Evolutionary conservation across 352 stramenopile species (phyloP), one percentile per base, ranked within the genome.

Genomic region (Phytophthora citrophthora): DNA sequence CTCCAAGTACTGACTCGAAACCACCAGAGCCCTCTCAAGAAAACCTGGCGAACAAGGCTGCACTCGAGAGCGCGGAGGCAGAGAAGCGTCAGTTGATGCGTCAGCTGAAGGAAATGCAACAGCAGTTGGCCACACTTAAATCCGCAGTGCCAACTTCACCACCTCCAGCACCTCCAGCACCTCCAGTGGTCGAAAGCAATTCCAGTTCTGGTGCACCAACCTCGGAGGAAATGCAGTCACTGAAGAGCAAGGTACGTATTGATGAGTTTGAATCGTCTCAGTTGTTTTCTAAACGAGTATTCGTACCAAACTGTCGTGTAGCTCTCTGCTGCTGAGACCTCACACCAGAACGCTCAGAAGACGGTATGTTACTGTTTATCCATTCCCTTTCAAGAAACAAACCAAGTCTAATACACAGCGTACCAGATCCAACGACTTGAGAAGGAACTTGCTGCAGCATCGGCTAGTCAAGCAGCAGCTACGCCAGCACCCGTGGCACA

Each of bases 81-180:
- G 83, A 94, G 43, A 92, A 91, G 24, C 61, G 60, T 4, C 62
- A 66, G 13, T 68, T 93, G 31, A 66, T 81, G 13, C 77, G 80
- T 26, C 78, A 93, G 39, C 32, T 93, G 16, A 91, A 91, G 40
- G 67, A 80, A 2, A 70, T 81, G 16, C 84, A 92, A 52, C 71
- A 88, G 29, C 81, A 94, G 32, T 31, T 91, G 3, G 58, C 49
- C 9, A 15, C 24, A 20, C 29, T 74, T 3, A 69, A 70, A 29
- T 54, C 56, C 5, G 34, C 55, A 20, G 47, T 32, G 34, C 18
- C 60, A n/a, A 4, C 64, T 44, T 18, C 64, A 16, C 32, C 63
- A 53, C 15, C 54, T 34, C 36, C 69, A n/a, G 34, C 73, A 49
- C 47, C 57, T 13, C 39, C 64, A 8, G 36, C 68, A 12, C 54